A percentile compares a stretch with the other conserved stretches of the same genome.
Conservation (phyloP, 371 early-diverging fungal species). For the Rhizopus sp. region DNA sequence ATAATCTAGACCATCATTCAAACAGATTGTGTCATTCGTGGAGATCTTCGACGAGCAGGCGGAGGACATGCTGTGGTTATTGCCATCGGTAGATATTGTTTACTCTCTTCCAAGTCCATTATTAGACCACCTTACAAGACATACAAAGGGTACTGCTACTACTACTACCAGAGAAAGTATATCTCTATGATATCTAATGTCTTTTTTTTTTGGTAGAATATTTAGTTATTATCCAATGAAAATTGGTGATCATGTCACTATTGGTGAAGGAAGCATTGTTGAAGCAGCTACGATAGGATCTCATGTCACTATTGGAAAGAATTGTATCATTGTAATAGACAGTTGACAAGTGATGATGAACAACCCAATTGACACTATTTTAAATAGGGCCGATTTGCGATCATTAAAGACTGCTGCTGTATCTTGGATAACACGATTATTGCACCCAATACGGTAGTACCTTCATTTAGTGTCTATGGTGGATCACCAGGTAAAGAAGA, state of each 20-base stretch:
- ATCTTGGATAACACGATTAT: slow-evolving; percentile 92
- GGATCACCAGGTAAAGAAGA: slow-evolving; percentile 72
- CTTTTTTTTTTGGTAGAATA: slow-evolving; percentile 41
- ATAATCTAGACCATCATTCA: slow-evolving; percentile 84
- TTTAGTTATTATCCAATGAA: slow-evolving; percentile 95
- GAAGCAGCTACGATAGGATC: slow-evolving; percentile 94
- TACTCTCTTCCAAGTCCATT: slow-evolving; percentile 74
- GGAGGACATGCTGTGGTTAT: slow-evolving; percentile 85
- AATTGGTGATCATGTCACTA: slow-evolving; percentile 91
- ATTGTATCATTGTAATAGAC: slow-evolving; percentile 86
- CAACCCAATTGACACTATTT: not conserved
- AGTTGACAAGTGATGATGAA: not conserved
- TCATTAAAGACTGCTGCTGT: slow-evolving; percentile 91
- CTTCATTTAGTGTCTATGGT: slow-evolving; percentile 85
- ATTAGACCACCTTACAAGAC: slow-evolving; percentile 95
- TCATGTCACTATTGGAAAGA: slow-evolving; percentile 87
- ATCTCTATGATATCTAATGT: not conserved
- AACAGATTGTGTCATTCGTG: slow-evolving; percentile 87
- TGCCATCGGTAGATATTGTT: slow-evolving; percentile 89
- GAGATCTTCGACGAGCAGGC: slow-evolving; percentile 91
- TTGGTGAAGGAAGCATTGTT: slow-evolving; percentile 86
- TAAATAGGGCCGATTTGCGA: slow-evolving; percentile 86
- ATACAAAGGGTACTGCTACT: slow-evolving; percentile 78
- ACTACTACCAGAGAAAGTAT: not conserved
- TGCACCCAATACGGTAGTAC: slow-evolving; percentile 89